These are phyloP conservation scores for Mercurialis annua DNA, from an alignment of 345 rosid species.

Conservation along the genomic window DNA sequence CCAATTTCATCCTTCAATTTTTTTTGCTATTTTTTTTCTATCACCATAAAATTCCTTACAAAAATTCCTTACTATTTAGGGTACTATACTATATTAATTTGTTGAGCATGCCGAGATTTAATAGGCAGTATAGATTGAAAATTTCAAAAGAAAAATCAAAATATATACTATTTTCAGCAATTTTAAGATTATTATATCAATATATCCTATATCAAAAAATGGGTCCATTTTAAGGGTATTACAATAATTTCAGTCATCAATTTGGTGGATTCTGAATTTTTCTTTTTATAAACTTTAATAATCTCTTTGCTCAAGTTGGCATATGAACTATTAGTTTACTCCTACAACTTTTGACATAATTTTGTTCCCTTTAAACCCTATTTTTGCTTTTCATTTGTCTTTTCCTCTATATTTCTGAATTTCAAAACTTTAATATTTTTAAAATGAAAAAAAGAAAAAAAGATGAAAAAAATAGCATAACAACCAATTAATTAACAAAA, in stretches of 20 bases:
- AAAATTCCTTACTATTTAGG: no score
- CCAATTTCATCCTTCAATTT: background rate
- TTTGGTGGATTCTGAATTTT: slow-evolving; percentile 9
- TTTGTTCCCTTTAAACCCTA: background rate
- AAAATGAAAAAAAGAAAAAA: slow-evolving; percentile 1
- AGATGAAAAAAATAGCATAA: no score
- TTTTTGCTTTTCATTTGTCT: slow-evolving; percentile 7
- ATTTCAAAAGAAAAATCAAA: no score
- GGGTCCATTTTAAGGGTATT: no score
- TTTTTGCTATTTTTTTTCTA: no score
- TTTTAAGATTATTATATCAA: no score
- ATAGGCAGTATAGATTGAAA: no score
- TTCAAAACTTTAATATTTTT: slow-evolving; percentile 20
- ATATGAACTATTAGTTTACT: background rate
- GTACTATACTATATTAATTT: no score
- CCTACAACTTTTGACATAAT: slow-evolving; percentile 8
- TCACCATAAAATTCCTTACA: no score
- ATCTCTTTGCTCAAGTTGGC: background rate
- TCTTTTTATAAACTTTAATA: background rate
- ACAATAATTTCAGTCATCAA: slow-evolving; percentile 12
- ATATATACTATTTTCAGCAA: no score
- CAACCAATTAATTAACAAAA: background rate
- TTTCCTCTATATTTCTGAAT: background rate
- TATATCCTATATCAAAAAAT: no score
- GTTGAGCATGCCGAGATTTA: no score